These are phyloP conservation scores for Blastobotrys attinorum DNA, from an alignment of 805 yeast species.

Conservation along the genomic window DNA sequence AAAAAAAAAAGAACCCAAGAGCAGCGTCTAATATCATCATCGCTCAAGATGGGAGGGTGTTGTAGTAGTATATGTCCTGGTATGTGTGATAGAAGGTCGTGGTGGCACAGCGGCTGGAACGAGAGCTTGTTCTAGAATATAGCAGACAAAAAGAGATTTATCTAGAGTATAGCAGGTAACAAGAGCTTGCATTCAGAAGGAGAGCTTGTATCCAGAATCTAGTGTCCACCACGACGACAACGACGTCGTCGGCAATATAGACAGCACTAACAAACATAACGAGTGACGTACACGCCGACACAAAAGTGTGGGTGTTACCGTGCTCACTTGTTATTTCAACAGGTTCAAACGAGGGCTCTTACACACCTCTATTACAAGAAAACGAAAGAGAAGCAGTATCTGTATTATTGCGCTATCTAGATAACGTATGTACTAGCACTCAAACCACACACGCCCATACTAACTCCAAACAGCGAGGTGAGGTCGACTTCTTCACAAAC, in stretches of 20 bases:
- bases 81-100: too few relatives aligned
- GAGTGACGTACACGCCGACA: not conserved
- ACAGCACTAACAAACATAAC: not conserved
- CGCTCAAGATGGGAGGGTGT: conserved; percentile 15
- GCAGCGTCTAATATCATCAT: too few relatives aligned
- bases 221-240: too few relatives aligned
- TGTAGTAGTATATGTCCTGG: conserved; percentile 17
- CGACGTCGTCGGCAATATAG: too few relatives aligned
- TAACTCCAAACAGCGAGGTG: conserved; percentile 39
- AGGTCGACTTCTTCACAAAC: conserved; percentile 80
- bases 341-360: conserved; percentile 42
- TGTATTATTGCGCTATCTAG: conserved; percentile 78
- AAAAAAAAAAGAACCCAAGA: too few relatives aligned
- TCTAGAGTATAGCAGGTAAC: too few relatives aligned
- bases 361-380: conserved; percentile 82
- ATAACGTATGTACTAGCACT: conserved; percentile 40
- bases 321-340: too few relatives aligned
- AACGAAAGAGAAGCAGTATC: conserved; percentile 96
- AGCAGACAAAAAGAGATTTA: too few relatives aligned
- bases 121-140: too few relatives aligned
- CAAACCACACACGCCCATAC: not conserved
- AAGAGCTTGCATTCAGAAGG: too few relatives aligned
- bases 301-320: conserved; percentile 13
- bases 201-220: too few relatives aligned
- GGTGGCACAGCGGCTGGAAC: too few relatives aligned